Base-by-base conservation (phyloP, 2,329 filamentous ascomycete genomes). In the Colletotrichum viniferum region DNA sequence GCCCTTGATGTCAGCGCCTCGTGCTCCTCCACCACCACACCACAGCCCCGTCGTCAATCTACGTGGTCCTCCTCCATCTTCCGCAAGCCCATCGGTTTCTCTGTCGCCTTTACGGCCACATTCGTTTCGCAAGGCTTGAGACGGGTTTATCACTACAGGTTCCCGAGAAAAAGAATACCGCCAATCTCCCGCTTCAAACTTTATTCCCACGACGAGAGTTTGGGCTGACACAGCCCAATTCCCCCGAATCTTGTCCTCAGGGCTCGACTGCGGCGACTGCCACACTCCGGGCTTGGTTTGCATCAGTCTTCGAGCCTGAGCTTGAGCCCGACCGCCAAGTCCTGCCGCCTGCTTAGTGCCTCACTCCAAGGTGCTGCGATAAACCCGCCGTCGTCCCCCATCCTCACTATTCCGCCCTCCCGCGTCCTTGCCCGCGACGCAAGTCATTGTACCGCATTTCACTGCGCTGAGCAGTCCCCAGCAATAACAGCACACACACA, bases 171-270 rank as follows among this genome's bases (percentile, higher is more conserved):
- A 52, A 14, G 21, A 36, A 8, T 26, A 58, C 63, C 14, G 10
- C 6, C 21, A 26, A 61, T 26, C 24, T 24, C 32, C 36, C 36
- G 55, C 62, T 34, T 48, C 60, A 69, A 74, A 76, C 71, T 66
- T 61, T 73, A 48, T 62, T 74, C 64, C 43, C 69, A 65, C 74
- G 32, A 74, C 48, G 61, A 76, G 63, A 75, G 71, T 73, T 76
- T 74, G 74, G 74, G 74, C 74, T 61, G 74, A 70, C 60, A 74
- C 74, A 69, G 74, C 74, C 74, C 74, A 76, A 76, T 76, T 70
- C 32, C 71, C 43, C 73, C 72, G 55, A 67, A 58, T 74, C 58
- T 38, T 69, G 56, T 76, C 32, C 72, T 26, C 21, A 65, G 43
- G 36, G 58, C 48, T 71, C 34, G 48, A 71, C 67, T 66, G 60